phyloP scores from a whole-genome alignment of 2,329 filamentous ascomycete genomes.

The Microdochium paspali region DNA sequence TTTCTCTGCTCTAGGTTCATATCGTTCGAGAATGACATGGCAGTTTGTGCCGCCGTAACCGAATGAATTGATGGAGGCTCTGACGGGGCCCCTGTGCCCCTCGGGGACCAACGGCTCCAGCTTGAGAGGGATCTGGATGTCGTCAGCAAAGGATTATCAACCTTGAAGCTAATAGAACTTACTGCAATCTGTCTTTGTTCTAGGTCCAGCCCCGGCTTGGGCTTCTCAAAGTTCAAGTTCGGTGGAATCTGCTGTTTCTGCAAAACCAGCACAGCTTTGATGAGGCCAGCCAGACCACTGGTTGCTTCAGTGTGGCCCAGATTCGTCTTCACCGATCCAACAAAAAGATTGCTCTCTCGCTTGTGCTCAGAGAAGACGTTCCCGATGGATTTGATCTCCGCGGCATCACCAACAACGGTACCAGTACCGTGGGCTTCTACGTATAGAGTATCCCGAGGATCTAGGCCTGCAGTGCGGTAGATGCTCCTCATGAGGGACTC shows the following conservation, averaged over 20 bases:
- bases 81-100: neutral
- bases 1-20: neutral
- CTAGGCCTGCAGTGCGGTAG: slow-evolving; percentile 11
- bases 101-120: neutral
- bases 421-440: slow-evolving; percentile 16
- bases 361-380: slow-evolving; percentile 8
- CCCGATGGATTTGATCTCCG: slow-evolving; percentile 5
- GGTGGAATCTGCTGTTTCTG: slow-evolving; percentile 8
- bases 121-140: neutral
- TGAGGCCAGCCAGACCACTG: slow-evolving; percentile 9
- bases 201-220: slow-evolving; percentile 10
- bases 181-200: slow-evolving; percentile 8
- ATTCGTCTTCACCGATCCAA: slow-evolving; percentile 11
- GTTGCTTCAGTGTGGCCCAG: slow-evolving; percentile 11
- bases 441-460: slow-evolving; percentile 12
- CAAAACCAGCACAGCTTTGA: slow-evolving; percentile 8
- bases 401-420: slow-evolving; percentile 8
- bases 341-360: neutral
- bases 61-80: neutral
- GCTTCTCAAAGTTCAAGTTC: slow-evolving; percentile 3
- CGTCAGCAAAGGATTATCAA: neutral
- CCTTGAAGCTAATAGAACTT: slow-evolving; percentile 3
- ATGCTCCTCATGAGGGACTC: slow-evolving; percentile 10
- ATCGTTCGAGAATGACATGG: neutral
- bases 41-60: neutral